These are phyloP conservation scores for Penicillium waksmanii DNA, from an alignment of 495 filamentous ascomycete species.

Conservation along the genomic window DNA sequence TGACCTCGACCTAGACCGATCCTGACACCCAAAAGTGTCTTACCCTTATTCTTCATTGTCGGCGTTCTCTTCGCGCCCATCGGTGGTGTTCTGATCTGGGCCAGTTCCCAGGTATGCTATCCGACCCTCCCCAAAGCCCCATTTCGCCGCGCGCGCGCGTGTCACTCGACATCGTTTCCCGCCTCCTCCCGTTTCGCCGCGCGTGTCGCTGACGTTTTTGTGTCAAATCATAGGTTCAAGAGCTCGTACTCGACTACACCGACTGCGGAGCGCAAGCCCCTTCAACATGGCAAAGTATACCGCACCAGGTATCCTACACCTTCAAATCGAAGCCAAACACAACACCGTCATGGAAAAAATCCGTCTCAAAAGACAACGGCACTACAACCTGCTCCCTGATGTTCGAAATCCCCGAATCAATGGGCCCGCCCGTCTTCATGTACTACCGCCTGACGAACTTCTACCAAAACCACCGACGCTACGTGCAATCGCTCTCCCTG, in stretches of 20 bases:
- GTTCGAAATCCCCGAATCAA: slow-evolving; percentile 76
- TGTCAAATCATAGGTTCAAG: slow-evolving; percentile 69
- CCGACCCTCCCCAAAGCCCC: too few relatives aligned
- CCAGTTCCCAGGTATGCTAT: slow-evolving; percentile 67
- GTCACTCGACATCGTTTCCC: background rate
- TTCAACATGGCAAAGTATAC: slow-evolving; percentile 38
- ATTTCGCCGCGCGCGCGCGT: too few relatives aligned
- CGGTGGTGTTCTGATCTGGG: slow-evolving; percentile 81
- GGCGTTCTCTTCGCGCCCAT: slow-evolving; percentile 88
- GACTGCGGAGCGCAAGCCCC: slow-evolving; percentile 64
- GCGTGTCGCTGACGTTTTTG: slow-evolving; percentile 12
- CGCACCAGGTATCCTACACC: slow-evolving; percentile 58
- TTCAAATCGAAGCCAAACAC: slow-evolving; percentile 58
- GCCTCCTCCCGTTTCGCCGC: background rate
- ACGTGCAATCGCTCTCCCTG: slow-evolving; percentile 84
- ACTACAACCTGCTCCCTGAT: slow-evolving; percentile 63
- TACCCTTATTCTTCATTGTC: slow-evolving; percentile 85
- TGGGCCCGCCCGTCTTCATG: slow-evolving; percentile 79
- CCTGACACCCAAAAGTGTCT: slow-evolving; percentile 87
- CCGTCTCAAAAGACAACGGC: slow-evolving; percentile 20
- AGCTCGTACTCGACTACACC: slow-evolving; percentile 88
- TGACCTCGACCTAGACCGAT: slow-evolving; percentile 66
- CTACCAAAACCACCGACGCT: slow-evolving; percentile 98
- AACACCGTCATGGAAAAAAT: slow-evolving; percentile 28
- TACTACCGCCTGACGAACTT: slow-evolving; percentile 98